Base-by-base conservation (phyloP, 176 grass and related monocot genomes). In the Musa acuminata region DNA sequence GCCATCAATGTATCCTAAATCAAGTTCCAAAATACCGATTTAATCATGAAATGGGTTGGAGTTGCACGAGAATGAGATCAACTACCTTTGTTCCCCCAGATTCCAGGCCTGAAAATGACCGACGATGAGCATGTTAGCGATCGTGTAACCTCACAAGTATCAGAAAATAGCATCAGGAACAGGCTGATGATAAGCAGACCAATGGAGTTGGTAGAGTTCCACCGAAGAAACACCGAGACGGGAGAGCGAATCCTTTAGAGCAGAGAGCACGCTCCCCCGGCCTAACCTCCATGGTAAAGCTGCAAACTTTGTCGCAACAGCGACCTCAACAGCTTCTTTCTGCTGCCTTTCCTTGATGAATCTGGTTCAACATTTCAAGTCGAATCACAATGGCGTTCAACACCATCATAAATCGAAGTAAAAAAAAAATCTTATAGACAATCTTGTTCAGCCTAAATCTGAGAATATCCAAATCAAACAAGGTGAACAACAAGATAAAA, bases 191-290 rank as follows among this genome's bases (percentile, higher is more conserved):
- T n/a, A n/a, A 83, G 17, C 89, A 1, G 16, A 97, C 87, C 93
- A 97, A 77, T 97, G 93, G 72, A 97, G 93, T 69, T 93, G 90
- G 83, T 97, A 97, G 81, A 97, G 87, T 67, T 97, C 93, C 27
- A 97, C 83, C 16, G 93, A 88, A 22, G 93, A 69, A 1, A 93
- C 59, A 17, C 83, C 79, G 53, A 97, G 93, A 52, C 93, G 85
- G 50, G 88, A 78, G 51, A 97, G 83, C 19, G 90, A 97, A 72
- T 80, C 73, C 69, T 93, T 97, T 8, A 93, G 93, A 17, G 93
- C 85, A 3, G 83, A 80, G 29, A 97, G 64, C 35, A 97, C 93
- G 55, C 90, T 97, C 19, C 90, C 85, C 2, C 87, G 81, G 49
- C 90, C 93, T n/a, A 97, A 82, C 43, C 93, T 90, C 93, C 93